A percentile compares a stretch with the other conserved stretches of the same genome.
These are phyloP conservation scores for Fraxinus paxiana DNA, from an alignment of 305 asterid genomes.

Conservation along the genomic window DNA sequence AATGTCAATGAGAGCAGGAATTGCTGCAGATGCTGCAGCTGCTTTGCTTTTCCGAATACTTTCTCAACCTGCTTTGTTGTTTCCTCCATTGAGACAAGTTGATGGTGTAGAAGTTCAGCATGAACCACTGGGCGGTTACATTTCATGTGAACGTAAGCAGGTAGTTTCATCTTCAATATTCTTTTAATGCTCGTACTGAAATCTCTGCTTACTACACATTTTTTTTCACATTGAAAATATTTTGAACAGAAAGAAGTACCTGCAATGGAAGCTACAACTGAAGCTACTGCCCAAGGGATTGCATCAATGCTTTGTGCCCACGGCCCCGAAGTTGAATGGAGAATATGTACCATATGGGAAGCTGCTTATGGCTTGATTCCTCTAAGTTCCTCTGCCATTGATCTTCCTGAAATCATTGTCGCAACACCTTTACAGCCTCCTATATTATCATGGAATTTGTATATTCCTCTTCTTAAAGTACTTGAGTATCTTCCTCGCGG, in stretches of 20 bases:
- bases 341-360: slow-evolving; percentile 99
- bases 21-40: slow-evolving; percentile 98
- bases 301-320: slow-evolving; percentile 99
- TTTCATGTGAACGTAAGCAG: slow-evolving; percentile 62
- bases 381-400: slow-evolving; percentile 84
- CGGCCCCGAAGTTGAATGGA: slow-evolving; percentile 99
- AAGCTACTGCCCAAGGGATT: slow-evolving; percentile 98
- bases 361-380: slow-evolving; percentile 99
- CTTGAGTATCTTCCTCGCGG: slow-evolving; percentile 98
- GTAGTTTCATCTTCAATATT: slow-evolving; percentile 33
- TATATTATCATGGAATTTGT: slow-evolving; percentile 82
- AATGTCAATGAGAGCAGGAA: slow-evolving; percentile 97
- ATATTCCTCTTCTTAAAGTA: slow-evolving; percentile 90
- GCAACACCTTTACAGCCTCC: slow-evolving; percentile 97
- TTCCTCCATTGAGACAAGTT: slow-evolving; percentile 91
- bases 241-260: slow-evolving; percentile 69
- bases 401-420: slow-evolving; percentile 92
- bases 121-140: slow-evolving; percentile 52
- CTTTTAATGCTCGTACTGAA: slow-evolving; percentile 20
- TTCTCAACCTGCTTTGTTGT: slow-evolving; percentile 93
- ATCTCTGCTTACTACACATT: slow-evolving; percentile 3
- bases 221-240: slow-evolving; percentile 23
- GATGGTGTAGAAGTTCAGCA: slow-evolving; percentile 83
- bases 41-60: slow-evolving; percentile 95
- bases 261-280: slow-evolving; percentile 78